phyloP scores from a whole-genome alignment of 345 rosid genomes.

The Aurinia saxatilis region DNA sequence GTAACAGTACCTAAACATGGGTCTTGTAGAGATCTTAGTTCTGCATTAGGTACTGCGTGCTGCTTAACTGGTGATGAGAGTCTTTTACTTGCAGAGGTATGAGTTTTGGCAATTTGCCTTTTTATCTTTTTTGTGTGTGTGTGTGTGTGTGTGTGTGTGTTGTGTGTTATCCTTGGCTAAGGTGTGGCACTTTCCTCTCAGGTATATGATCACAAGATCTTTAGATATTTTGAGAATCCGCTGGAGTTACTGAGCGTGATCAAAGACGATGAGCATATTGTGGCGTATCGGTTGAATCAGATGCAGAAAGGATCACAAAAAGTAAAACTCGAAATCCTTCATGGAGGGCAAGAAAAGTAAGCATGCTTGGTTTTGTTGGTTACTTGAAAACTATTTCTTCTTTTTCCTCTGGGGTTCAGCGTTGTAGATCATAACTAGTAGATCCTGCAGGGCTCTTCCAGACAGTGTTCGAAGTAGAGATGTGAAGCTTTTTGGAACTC shows the following conservation, averaged over 20 bases:
- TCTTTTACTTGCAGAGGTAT: constrained; percentile 87
- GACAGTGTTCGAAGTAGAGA: constrained; percentile 19
- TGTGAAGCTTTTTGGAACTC: constrained; percentile 58
- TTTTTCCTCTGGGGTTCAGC: background rate
- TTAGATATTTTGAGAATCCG: constrained; percentile 56
- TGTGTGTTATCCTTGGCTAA: background rate
- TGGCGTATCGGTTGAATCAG: constrained; percentile 60
- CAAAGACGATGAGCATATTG: constrained; percentile 86
- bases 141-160: constrained; percentile 23
- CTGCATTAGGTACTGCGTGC: constrained; percentile 65
- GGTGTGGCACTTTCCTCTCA: constrained; percentile 24
- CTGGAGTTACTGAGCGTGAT: constrained; percentile 48
- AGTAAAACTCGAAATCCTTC: constrained; percentile 59
- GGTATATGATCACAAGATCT: constrained; percentile 71
- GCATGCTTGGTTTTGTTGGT: constrained; percentile 15
- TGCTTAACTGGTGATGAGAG: constrained; percentile 69
- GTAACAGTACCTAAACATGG: constrained; percentile 79
- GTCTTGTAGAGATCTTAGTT: constrained; percentile 63
- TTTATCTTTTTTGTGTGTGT: constrained; percentile 1
- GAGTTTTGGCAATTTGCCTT: background rate
- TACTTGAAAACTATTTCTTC: background rate
- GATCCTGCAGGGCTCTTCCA: constrained; percentile 18
- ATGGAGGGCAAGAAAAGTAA: constrained; percentile 64
- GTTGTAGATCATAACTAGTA: constrained; percentile 4
- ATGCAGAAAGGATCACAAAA: constrained; percentile 46